phyloP scores from a whole-genome alignment of 768 basidiomycete genomes.

The Chlorophyllum brunneum region DNA sequence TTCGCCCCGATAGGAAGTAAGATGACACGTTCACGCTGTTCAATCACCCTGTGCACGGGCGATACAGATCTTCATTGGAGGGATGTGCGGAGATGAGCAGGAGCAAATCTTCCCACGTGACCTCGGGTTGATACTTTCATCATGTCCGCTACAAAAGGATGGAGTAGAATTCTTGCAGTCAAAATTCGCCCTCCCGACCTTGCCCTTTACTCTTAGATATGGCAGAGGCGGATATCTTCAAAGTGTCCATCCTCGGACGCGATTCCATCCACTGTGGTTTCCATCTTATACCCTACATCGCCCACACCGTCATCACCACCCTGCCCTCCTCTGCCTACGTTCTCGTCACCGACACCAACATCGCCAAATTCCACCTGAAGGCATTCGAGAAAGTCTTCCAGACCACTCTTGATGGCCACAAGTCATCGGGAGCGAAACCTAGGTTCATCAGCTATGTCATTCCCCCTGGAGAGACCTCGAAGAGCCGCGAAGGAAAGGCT shows the following conservation, averaged over 20 bases:
- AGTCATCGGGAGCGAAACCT: slow-evolving; percentile 30
- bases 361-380: slow-evolving; percentile 75
- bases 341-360: slow-evolving; percentile 88
- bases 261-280: slow-evolving; percentile 93
- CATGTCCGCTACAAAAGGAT: slow-evolving; percentile 14
- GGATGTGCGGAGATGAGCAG: background rate
- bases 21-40: background rate
- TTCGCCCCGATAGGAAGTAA: background rate
- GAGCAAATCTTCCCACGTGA: slow-evolving; percentile 10
- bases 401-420: slow-evolving; percentile 26
- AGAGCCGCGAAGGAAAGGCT: slow-evolving; percentile 89
- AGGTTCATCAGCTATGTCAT: slow-evolving; percentile 79
- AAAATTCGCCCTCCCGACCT: slow-evolving; percentile 5
- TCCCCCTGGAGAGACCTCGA: slow-evolving; percentile 89
- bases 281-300: slow-evolving; percentile 86
- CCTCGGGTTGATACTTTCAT: slow-evolving; percentile 6
- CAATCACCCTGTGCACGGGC: no score
- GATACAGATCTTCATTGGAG: background rate
- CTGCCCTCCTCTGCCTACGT: slow-evolving; percentile 85
- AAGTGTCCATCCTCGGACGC: slow-evolving; percentile 80
- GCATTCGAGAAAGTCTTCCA: slow-evolving; percentile 67
- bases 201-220: background rate
- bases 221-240: slow-evolving; percentile 54
- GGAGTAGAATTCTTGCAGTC: background rate
- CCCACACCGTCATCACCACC: slow-evolving; percentile 60